These are phyloP conservation scores for Colletotrichum shisoi DNA, from an alignment of 2,329 filamentous ascomycete species.

Conservation along the genomic window DNA sequence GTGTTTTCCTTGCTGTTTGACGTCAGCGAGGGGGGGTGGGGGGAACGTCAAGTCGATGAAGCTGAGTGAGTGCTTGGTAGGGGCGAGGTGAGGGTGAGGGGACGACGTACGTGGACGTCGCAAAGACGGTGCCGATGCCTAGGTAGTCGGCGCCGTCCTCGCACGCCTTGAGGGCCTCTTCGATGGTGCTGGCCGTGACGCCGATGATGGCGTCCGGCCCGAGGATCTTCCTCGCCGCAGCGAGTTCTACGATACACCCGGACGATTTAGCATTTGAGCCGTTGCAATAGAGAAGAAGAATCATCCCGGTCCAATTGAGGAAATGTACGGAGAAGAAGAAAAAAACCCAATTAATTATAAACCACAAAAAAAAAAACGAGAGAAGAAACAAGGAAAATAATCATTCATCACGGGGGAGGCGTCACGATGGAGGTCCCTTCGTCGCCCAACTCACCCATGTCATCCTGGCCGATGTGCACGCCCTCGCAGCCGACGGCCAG, in stretches of 20 bases:
- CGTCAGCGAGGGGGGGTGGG: background rate
- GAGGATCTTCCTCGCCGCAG: slow-evolving; percentile 73
- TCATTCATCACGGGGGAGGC: no score
- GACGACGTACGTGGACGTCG: slow-evolving; percentile 74
- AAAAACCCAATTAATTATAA: no score
- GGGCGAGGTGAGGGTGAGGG: background rate
- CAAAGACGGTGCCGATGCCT: slow-evolving; percentile 87
- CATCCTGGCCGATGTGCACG: slow-evolving; percentile 94
- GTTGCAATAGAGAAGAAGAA: no score
- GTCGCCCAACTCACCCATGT: slow-evolving; percentile 68
- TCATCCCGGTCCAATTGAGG: background rate
- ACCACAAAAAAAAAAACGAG: background rate
- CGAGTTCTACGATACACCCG: slow-evolving; percentile 60
- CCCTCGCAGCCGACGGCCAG: slow-evolving; percentile 87
- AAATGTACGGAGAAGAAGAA: no score
- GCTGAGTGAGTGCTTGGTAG: background rate
- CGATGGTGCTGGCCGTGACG: slow-evolving; percentile 78
- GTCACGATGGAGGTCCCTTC: no score
- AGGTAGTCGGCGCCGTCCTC: slow-evolving; percentile 85
- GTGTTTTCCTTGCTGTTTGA: slow-evolving; percentile 81
- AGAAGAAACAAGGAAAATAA: background rate
- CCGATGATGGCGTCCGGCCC: slow-evolving; percentile 84
- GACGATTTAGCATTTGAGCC: no score
- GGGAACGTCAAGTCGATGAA: no score
- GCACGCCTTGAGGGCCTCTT: slow-evolving; percentile 77